Evolutionary conservation across 306 rosid genomes (phyloP).

Genomic region (Rosa multiflora): DNA sequence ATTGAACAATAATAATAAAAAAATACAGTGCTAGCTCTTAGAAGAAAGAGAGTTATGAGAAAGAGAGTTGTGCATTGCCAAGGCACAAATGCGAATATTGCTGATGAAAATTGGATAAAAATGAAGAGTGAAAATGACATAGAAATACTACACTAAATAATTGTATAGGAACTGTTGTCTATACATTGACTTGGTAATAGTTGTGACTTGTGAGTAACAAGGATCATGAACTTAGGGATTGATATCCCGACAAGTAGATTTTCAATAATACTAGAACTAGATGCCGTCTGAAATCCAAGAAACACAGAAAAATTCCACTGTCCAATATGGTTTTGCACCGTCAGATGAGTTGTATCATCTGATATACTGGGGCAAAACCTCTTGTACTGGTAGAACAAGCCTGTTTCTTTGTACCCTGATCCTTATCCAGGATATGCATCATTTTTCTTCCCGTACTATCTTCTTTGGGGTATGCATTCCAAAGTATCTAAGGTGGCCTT

Average conservation of each 20-base stretch:
- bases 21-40: background rate
- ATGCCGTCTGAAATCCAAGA: background rate
- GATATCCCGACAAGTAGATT: background rate
- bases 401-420: background rate
- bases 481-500: background rate
- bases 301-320: background rate
- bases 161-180: constrained; percentile 1
- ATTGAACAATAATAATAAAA: too few species aligned
- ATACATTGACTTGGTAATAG: constrained; percentile 1
- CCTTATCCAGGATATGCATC: background rate
- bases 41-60: background rate
- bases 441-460: background rate
- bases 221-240: background rate
- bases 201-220: background rate
- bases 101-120: background rate
- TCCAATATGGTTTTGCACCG: background rate
- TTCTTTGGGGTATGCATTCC: background rate
- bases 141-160: background rate
- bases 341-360: background rate
- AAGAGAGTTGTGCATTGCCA: background rate
- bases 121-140: background rate
- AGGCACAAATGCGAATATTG: background rate
- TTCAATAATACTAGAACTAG: background rate
- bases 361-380: background rate
- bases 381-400: background rate